Evolutionary conservation across 208 protist genomes (phyloP).

Genomic region (Leishmania guyanensis): DNA sequence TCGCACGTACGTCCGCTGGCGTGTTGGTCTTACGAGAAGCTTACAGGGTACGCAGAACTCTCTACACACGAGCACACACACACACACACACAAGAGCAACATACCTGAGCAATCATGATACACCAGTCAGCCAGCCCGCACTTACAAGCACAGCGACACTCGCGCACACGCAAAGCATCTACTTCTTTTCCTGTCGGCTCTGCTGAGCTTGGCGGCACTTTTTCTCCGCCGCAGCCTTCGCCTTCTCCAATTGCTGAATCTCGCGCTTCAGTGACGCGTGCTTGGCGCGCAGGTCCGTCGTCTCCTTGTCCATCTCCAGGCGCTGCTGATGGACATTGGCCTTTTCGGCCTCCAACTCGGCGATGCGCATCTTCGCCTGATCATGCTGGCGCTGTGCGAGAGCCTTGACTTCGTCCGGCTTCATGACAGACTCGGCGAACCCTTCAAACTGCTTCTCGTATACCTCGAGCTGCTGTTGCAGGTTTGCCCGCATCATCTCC

Average conservation of each 20-base stretch:
- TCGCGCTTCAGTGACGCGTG: conserved; percentile 60
- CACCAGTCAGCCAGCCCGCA: neutral
- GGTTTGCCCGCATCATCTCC: conserved; percentile 29
- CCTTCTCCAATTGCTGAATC: conserved; percentile 55
- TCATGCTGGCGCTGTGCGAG: conserved; percentile 50
- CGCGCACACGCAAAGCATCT: neutral
- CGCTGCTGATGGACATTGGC: conserved; percentile 56
- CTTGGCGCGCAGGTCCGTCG: conserved; percentile 49
- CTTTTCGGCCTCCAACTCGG: conserved; percentile 62
- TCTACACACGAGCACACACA: neutral
- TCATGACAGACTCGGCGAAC: conserved; percentile 50
- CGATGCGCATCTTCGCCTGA: conserved; percentile 48
- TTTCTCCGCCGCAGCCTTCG: conserved; percentile 61
- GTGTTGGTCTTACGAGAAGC: neutral
- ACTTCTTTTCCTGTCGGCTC: conserved; percentile 25
- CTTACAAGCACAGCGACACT: neutral
- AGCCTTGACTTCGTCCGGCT: conserved; percentile 57
- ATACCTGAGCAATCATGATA: neutral
- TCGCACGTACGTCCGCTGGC: neutral
- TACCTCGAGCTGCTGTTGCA: conserved; percentile 66
- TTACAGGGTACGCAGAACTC: neutral
- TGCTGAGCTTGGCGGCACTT: conserved; percentile 76
- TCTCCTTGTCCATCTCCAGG: conserved; percentile 72
- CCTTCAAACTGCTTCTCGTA: conserved; percentile 68
- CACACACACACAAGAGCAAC: neutral